Conservation (phyloP, 495 filamentous ascomycete genomes). For the Neurospora sp. region DNA sequence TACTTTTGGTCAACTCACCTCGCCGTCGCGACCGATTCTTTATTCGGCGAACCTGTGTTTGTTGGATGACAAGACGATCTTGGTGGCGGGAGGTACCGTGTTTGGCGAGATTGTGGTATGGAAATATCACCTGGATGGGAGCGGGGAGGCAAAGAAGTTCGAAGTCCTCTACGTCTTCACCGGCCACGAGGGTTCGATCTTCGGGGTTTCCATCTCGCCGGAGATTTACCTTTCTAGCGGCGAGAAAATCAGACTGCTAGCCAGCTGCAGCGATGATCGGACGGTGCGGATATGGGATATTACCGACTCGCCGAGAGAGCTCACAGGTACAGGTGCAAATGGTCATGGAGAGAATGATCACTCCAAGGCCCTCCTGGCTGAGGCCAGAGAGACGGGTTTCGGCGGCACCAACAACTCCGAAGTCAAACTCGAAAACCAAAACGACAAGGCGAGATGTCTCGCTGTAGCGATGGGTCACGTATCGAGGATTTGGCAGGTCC, state of each 20-base stretch:
- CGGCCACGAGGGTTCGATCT: slow-evolving; percentile 91
- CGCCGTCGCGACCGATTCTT: slow-evolving; percentile 73
- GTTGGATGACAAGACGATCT: slow-evolving; percentile 41
- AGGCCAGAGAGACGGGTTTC: slow-evolving; percentile 43
- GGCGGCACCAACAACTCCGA: slow-evolving; percentile 18
- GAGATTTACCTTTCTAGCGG: slow-evolving; percentile 32
- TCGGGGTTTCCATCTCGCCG: slow-evolving; percentile 71
- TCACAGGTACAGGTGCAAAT: too few relatives aligned
- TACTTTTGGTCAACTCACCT: slow-evolving; percentile 36
- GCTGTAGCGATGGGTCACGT: slow-evolving; percentile 72
- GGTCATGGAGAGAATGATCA: too few relatives aligned
- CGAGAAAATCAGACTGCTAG: slow-evolving; percentile 48
- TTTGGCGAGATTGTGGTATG: slow-evolving; percentile 91
- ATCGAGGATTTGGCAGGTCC: slow-evolving; percentile 82
- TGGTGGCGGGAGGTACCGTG: slow-evolving; percentile 81
- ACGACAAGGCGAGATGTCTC: slow-evolving; percentile 28
- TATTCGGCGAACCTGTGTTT: slow-evolving; percentile 71
- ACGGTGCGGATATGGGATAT: slow-evolving; percentile 88
- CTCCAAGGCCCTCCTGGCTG: too few relatives aligned
- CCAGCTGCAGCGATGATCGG: slow-evolving; percentile 92
- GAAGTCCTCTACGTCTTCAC: slow-evolving; percentile 62
- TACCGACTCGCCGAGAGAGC: slow-evolving; percentile 22
- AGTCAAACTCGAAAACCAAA: slow-evolving; percentile 9
- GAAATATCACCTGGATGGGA: slow-evolving; percentile 46
- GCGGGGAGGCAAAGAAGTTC: slow-evolving; percentile 5